Evolutionary conservation across 169 alveolate genomes (phyloP), one percentile per base, ranked within the genome.

Genomic region (Babesia ovis): DNA sequence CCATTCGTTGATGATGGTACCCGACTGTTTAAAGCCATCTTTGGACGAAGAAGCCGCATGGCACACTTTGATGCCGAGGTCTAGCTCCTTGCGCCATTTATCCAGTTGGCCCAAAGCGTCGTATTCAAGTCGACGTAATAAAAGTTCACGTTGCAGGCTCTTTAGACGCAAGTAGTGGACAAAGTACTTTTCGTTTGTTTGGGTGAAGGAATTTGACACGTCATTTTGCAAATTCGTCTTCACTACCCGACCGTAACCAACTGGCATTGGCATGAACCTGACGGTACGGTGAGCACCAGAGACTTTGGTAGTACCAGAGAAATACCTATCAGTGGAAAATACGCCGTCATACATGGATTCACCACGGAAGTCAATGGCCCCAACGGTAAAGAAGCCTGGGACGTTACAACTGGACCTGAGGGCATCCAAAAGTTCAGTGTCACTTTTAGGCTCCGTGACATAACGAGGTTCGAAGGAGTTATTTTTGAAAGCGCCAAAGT

Each of bases 391-490:
- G 51, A 76, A 71, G 71, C 75, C 60, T 6, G 92, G 92, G 16
- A 86, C 83, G 22, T 86, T 79, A 51, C 87, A 77, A 18, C 91
- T 83, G 57, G 90, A 86, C 27, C 84, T 55, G 18, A 86, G 41
- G 46, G 88, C 85, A 56, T 54, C 67, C 4, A 71, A 55, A 37
- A 86, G 51, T 39, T 83, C 92, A 0, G 50, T 22, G 54, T 76
- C 79, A 46, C 75, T 71, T 20, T 50, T 45, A 50, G 62, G 61
- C 0, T 61, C 43, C 11, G 72, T 58, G 14, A 72, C 59, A 31
- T 29, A 55, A 34, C 70, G 43, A 14, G 71, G 59, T 53, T 72
- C 54, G 27, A 77, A 62, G 37, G 43, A 42, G 14, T 82, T 62
- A 1, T 60, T 39, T 16, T 67, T 48, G 35, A 54, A 60, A 9